Evolutionary conservation across 164 flowering plant genomes (phyloP), one percentile per base, ranked within the genome.

Genomic region (Annona squamosa): DNA sequence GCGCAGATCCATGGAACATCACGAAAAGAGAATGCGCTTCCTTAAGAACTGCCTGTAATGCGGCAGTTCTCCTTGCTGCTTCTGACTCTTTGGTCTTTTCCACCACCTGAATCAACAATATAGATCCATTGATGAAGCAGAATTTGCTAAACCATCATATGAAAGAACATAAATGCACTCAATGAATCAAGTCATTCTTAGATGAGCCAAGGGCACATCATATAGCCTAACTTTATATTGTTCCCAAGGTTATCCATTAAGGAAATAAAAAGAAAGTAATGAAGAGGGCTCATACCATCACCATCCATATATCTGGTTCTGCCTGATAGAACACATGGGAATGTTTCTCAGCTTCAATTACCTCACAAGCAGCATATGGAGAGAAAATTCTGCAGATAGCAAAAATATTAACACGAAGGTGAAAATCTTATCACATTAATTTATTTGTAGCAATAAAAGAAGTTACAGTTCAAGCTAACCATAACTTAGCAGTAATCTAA

Each of bases 271-370:
- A 3, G 65, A 10, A 3, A 17, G 68, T 7, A 66, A 43, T 10
- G 4, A 66, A 42, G 43, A 0, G 65, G 74, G 13, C 46, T 13
- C 90, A 1, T 74, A 94, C 98, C 97, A 94, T 88, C 73, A 94
- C 97, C 94, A 92, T 92, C 98, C 98, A 94, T 57, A 94, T 94
- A 85, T 94, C 98, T 43, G 91, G 85, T 76, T 94, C 97, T 69
- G 97, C 92, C 85, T 94, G 85, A 80, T 87, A 86, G 73, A 94
- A 92, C 61, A 90, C 89, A 85, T 94, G 94, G 74, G 94, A 88
- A 76, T 91, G 97, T 79, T 80, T 86, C 79, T 94, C 98, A 61
- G 97, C 97, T 79, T 94, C 97, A 71, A 94, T 92, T 76, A 89
- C 91, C 81, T 94, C 98, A 87, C 98, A 94, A 77, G 97, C 89